Base-by-base conservation (phyloP, 129 eudicot genomes). In the Kitagawia praeruptora region DNA sequence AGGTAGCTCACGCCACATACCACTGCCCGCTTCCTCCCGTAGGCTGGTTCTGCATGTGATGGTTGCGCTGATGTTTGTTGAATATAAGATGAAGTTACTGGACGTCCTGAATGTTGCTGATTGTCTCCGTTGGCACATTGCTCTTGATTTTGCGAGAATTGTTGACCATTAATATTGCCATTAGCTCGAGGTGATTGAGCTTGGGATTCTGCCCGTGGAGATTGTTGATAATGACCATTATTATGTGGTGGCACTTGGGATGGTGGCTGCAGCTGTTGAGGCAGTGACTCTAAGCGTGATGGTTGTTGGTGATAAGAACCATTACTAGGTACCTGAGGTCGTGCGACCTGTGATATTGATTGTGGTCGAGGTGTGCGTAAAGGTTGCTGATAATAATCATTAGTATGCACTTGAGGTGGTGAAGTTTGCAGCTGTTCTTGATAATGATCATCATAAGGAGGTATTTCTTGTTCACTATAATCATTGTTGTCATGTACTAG, bases 1-100 rank as follows among this genome's bases (percentile, higher is more conserved):
- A 83, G 85, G 86, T 92, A 92, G 81, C 82, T 92, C 73, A 92
- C 84, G 18, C 93, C 93, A 27, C 91, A 87, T 37, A 92, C 64
- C 82, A 92, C 88, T 23, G 96, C 97, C 79, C 86, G 86, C 85
- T 83, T 92, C 79, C 74, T 82, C 79, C 89, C 96, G 56, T 85
- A 82, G 27, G 75, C 82, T 15, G 42, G 82, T 23, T 8, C 74
- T 39, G 8, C 34, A 19, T 21, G 25, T 54, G 63, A 21, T 53
- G 61, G 4, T 11, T 51, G 58, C 18, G 58, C 23, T 51, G 58
- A 15, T 53, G 21, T 8, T 54, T 54, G 63, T 19, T 21, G 63
- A 21, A 21, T 54, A 19, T 54, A 8, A 54, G 63, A 54, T 54
- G 63, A 54, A 53, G 61, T 53, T 53, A 53, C n/a, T 19, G 61